Evolutionary conservation across 495 filamentous ascomycete species (phyloP), one percentile per base, ranked within the genome.

Genomic region (Hypoxylon perforatum): DNA sequence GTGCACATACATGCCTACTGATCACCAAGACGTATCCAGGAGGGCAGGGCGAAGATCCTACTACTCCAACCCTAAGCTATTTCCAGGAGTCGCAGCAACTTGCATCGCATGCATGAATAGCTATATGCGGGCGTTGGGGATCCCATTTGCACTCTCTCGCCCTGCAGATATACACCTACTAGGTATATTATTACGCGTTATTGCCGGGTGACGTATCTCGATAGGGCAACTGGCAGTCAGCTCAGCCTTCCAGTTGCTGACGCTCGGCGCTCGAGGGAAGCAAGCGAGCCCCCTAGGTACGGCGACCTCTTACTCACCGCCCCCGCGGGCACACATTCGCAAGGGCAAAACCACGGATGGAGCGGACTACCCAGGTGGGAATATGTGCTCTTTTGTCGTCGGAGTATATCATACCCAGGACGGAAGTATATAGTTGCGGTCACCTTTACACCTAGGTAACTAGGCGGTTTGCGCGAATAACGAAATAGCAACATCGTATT

Each of bases 171-270:
- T 12, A 38, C 12, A 38, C n/a, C n/a, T n/a, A n/a, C n/a, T n/a
- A n/a, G n/a, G n/a, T n/a, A n/a, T n/a, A n/a, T n/a, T 61, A 61
- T 23, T 38, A 47, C 30, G 59, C 45, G 44, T 57, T 69, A 69
- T 69, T 69, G 18, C 61, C 61, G 56, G 56, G 61, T 57, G 41
- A 53, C 0, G 23, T 25, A 30, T 52, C 66, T 69, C 28, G 39
- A 69, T 61, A 56, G 30, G 61, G 66, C 53, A 69, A 64, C 54
- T 45, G 44, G 46, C 66, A 28, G 66, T 69, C 56, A 69, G 66
- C 61, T 57, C 66, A 61, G 61, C 66, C 55, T 57, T 69, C 66
- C 66, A 69, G 61, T 69, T 69, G 66, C 66, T 69, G 61, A 69
- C 66, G 66, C 66, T 50, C 47, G n/a, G 11, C n/a, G n/a, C n/a